Evolutionary conservation across 192 early-diverging fungal genomes (phyloP), one percentile per base, ranked within the genome.

Genomic region (Gigaspora rosea): DNA sequence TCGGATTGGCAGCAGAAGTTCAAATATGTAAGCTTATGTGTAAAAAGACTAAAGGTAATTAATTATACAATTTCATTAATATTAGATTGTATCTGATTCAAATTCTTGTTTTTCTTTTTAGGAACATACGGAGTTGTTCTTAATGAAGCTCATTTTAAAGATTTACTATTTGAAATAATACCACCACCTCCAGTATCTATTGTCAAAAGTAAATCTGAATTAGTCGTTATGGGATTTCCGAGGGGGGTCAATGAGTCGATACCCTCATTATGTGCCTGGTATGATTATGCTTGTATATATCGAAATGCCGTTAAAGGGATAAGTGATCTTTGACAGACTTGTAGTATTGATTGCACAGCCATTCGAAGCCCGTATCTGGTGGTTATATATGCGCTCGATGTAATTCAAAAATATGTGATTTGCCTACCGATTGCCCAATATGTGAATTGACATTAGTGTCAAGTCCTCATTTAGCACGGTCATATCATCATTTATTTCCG

Each of bases 221-320:
- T 95, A 51, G 92, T 98, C 20, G 88, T 88, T 57, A 99, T 99
- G 97, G 97, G 97, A 48, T 99, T 99, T 70, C 95, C 97, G 0
- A 78, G 83, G 8, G 74, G 85, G 12, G 82, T 83, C 8, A 83
- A 81, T 57, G 86, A 88, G 36, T 73, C 77, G 64, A 77, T 81
- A 27, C 84, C 90, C 9, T 88, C 90, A 1, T 84, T 93, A 6
- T 99, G 97, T 80, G 93, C 89, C 12, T 97, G 95, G 86, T 93
- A 87, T 52, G 71, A 62, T 18, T 9, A 10, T 16, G 32, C n/a
- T 65, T 11, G 33, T 47, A 79, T 41, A 66, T 41, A 52, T 67
- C 16, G 7, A 35, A 52, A 1, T 35, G 11, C 2, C 48, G 20
- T 35, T 35, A 54, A n/a, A 57, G 41, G 18, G 66, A 41, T 54